phyloP scores from a whole-genome alignment of 306 rosid genomes.

The Prunus mira region DNA sequence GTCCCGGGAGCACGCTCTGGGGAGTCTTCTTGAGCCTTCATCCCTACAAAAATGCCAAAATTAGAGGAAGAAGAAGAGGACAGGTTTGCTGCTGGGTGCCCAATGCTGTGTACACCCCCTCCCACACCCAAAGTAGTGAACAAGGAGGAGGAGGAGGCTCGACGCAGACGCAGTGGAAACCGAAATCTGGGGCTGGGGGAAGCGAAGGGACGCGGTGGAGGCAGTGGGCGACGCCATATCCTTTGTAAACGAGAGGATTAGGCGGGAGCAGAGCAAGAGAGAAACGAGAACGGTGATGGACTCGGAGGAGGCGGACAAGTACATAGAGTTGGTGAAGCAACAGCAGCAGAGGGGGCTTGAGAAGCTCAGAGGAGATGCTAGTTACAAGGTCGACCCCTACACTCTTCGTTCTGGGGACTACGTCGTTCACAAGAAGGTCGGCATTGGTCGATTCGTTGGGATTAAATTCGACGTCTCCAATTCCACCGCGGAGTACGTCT shows the following conservation, averaged over 20 bases:
- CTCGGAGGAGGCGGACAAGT: conserved; percentile 70
- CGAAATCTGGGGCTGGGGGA: conserved; percentile 17
- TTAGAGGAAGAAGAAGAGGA: neutral
- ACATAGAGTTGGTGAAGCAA: conserved; percentile 68
- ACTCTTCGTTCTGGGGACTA: conserved; percentile 85
- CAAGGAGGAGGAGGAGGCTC: neutral
- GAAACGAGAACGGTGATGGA: conserved; percentile 49
- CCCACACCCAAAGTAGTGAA: conserved; percentile 27
- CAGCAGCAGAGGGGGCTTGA: conserved; percentile 90
- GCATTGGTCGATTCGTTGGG: conserved; percentile 84
- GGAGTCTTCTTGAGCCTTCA: neutral
- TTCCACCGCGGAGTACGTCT: conserved; percentile 51
- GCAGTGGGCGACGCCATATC: conserved; percentile 56
- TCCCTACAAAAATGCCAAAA: neutral
- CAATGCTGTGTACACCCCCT: conserved; percentile 45
- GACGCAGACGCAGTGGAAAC: neutral
- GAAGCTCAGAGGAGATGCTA: conserved; percentile 70
- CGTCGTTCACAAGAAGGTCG: conserved; percentile 94
- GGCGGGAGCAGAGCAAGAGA: conserved; percentile 52
- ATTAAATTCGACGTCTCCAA: conserved; percentile 65
- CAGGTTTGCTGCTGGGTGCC: conserved; percentile 15
- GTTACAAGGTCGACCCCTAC: conserved; percentile 79
- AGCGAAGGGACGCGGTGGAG: conserved; percentile 33
- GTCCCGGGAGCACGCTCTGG: neutral
- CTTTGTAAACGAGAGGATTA: conserved; percentile 63